Evolutionary conservation across 2,329 filamentous ascomycete genomes (phyloP).

Genomic region (Leptographium lundbergii): DNA sequence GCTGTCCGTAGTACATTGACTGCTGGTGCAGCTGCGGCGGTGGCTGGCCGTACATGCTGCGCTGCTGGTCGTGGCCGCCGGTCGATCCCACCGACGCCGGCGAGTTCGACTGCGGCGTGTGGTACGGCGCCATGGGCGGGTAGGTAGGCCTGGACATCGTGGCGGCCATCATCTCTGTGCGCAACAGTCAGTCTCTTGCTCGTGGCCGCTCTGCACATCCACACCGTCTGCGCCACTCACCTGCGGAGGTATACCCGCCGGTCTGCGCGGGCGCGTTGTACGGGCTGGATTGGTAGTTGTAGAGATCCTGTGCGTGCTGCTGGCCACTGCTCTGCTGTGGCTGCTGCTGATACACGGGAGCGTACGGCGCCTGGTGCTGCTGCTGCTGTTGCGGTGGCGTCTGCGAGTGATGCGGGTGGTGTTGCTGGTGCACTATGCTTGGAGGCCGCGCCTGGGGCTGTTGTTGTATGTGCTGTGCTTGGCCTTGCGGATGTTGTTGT

Average conservation of each 20-base stretch:
- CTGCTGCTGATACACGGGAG: slow-evolving; percentile 56
- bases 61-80: slow-evolving; percentile 78
- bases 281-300: slow-evolving; percentile 66
- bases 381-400: slow-evolving; percentile 25
- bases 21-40: slow-evolving; percentile 66
- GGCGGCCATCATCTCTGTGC: slow-evolving; percentile 54
- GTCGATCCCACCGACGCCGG: slow-evolving; percentile 87
- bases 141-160: slow-evolving; percentile 66
- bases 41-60: slow-evolving; percentile 73
- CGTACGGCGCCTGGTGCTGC: slow-evolving; percentile 54
- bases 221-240: slow-evolving; percentile 36
- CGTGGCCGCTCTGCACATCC: background rate
- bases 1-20: slow-evolving; percentile 63
- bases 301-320: slow-evolving; percentile 57
- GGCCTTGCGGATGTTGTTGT: slow-evolving; percentile 53
- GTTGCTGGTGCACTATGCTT: slow-evolving; percentile 62
- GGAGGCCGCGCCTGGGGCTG: slow-evolving; percentile 59
- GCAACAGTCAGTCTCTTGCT: slow-evolving; percentile 9
- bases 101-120: slow-evolving; percentile 90
- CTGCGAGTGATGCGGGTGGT: slow-evolving; percentile 46
- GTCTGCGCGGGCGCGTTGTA: slow-evolving; percentile 74
- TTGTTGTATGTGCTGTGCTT: slow-evolving; percentile 47
- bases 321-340: slow-evolving; percentile 43
- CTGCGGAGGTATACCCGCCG: slow-evolving; percentile 76
- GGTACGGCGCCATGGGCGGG: slow-evolving; percentile 78